phyloP scores from a whole-genome alignment of 2,329 filamentous ascomycete species.

The Aspergillus brasiliensis region DNA sequence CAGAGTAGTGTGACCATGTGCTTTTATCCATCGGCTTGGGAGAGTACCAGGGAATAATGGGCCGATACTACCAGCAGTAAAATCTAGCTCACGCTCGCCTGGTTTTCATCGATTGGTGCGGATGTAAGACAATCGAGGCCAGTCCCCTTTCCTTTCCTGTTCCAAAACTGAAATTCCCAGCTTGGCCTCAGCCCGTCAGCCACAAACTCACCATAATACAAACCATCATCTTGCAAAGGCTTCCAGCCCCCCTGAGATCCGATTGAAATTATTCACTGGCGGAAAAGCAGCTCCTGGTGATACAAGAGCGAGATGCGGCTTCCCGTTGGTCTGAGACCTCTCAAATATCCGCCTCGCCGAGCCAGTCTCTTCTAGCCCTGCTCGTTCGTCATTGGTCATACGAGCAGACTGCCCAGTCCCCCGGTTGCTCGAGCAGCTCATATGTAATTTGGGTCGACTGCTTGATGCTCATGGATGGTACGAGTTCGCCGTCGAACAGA shows the following conservation, averaged over 20 bases:
- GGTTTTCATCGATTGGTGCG: neutral
- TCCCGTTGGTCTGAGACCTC: conserved; percentile 37
- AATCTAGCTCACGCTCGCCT: neutral
- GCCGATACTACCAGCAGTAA: neutral
- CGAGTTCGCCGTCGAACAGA: conserved; percentile 7
- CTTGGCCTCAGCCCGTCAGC: conserved; percentile 4
- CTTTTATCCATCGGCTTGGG: conserved; percentile 1
- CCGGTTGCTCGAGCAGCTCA: conserved; percentile 23
- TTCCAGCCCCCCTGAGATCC: conserved; percentile 13
- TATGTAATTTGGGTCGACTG: conserved; percentile 20
- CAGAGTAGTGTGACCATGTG: conserved; percentile 6
- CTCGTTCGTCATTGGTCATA: conserved; percentile 27
- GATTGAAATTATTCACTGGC: conserved; percentile 27
- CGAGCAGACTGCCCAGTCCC: conserved; percentile 23
- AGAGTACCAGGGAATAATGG: conserved; percentile 8
- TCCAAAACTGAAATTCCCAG: neutral
- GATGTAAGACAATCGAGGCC: neutral
- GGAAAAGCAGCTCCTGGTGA: conserved; percentile 28
- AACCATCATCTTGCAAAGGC: conserved; percentile 14
- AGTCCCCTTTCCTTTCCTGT: neutral
- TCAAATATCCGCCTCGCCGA: conserved; percentile 28
- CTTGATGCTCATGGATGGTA: conserved; percentile 15
- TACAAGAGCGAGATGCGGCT: conserved; percentile 36
- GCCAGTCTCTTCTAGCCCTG: conserved; percentile 14
- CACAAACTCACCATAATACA: conserved; percentile 13